Conservation (phyloP, 257 asterid species). For the Capsicum baccatum region DNA sequence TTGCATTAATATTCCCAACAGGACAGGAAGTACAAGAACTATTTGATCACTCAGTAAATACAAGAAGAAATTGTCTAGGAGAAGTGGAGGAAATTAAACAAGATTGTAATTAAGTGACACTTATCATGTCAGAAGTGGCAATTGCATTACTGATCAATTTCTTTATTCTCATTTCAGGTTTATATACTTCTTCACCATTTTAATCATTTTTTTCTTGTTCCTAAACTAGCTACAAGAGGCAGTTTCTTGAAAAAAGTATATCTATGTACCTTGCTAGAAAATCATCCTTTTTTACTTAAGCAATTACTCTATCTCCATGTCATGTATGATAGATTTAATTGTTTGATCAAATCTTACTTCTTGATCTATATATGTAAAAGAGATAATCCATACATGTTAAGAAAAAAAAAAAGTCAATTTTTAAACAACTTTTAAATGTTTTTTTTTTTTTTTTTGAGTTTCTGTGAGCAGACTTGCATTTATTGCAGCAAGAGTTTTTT, state of each 20-base stretch:
- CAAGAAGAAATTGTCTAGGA: neutral
- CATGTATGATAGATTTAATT: neutral
- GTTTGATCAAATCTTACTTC: neutral
- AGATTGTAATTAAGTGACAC: neutral
- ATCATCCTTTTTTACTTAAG: too few relatives aligned
- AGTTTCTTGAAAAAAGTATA: too few relatives aligned
- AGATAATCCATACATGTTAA: too few relatives aligned
- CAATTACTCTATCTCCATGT: neutral
- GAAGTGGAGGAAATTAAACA: neutral
- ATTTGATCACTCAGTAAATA: neutral
- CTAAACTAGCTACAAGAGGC: too few relatives aligned
- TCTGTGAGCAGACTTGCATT: neutral
- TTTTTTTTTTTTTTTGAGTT: too few relatives aligned
- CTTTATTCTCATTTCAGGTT: constrained; percentile 13
- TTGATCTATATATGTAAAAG: neutral
- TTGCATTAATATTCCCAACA: neutral
- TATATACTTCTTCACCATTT: neutral
- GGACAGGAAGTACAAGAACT: neutral
- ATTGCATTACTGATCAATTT: constrained; percentile 6
- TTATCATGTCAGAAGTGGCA: constrained; percentile 16
- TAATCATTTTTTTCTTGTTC: too few relatives aligned
- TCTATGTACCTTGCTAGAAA: too few relatives aligned
- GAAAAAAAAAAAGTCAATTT: neutral
- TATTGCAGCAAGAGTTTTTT: constrained; percentile 9
- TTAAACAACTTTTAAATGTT: neutral